phyloP scores from a whole-genome alignment of 148 eudicot genomes.

The Diospyros lotus region DNA sequence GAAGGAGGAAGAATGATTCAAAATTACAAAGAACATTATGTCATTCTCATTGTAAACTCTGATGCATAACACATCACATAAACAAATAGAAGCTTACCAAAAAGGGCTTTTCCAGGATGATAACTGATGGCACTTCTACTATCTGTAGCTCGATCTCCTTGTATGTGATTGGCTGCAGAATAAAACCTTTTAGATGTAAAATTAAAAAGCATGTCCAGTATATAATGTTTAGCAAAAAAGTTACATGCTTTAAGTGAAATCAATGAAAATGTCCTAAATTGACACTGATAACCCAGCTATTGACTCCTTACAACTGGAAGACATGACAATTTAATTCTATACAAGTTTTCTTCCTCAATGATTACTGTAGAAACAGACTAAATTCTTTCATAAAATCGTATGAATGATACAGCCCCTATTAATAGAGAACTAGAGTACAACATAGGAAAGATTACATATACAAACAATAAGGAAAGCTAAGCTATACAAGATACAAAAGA shows the following conservation, averaged over 20 bases:
- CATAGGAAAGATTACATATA: too few relatives aligned
- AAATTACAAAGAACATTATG: too few relatives aligned
- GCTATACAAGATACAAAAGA: too few relatives aligned
- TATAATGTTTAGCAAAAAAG: background rate
- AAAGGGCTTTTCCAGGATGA: constrained; percentile 75
- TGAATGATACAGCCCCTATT: too few relatives aligned
- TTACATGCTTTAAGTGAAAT: background rate
- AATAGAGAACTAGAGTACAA: too few relatives aligned
- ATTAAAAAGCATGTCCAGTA: background rate
- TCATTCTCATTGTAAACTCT: too few relatives aligned
- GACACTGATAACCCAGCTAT: background rate
- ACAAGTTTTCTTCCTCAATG: too few relatives aligned
- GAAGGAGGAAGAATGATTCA: too few relatives aligned
- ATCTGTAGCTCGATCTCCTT: constrained; percentile 85
- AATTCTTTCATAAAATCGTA: too few relatives aligned
- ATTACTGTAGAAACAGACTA: too few relatives aligned
- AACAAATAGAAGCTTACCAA: constrained; percentile 32
- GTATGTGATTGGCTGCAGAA: constrained; percentile 71
- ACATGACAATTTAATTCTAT: background rate
- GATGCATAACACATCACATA: too few relatives aligned
- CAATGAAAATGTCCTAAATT: background rate
- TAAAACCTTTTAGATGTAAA: constrained; percentile 12
- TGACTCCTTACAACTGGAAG: background rate
- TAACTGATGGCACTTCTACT: constrained; percentile 56
- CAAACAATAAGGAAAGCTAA: too few relatives aligned